These are phyloP conservation scores for Viridothelium virens DNA, from an alignment of 495 filamentous ascomycete species.

Conservation along the genomic window DNA sequence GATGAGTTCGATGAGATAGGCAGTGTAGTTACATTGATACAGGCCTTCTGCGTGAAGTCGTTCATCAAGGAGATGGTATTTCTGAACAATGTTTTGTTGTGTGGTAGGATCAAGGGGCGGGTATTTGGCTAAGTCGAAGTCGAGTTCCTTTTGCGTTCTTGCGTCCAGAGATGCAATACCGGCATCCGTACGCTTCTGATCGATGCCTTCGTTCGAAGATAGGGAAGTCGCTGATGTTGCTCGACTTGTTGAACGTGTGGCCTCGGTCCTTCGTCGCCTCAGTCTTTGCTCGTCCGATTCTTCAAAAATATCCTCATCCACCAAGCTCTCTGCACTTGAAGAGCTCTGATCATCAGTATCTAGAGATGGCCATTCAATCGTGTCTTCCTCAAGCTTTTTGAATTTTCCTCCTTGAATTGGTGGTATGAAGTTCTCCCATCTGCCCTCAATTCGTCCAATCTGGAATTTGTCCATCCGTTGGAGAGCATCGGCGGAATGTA, in stretches of 20 bases:
- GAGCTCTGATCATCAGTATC: slow-evolving; percentile 34
- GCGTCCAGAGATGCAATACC: slow-evolving; percentile 60
- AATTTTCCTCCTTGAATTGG: slow-evolving; percentile 91
- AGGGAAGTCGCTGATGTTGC: slow-evolving; percentile 34
- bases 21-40: slow-evolving; percentile 77
- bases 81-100: slow-evolving; percentile 71
- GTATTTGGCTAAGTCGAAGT: slow-evolving; percentile 71
- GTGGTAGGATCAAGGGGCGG: slow-evolving; percentile 65
- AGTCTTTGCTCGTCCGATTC: slow-evolving; percentile 5
- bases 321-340: slow-evolving; percentile 40
- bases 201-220: slow-evolving; percentile 29
- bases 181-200: background rate
- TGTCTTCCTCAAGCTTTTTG: slow-evolving; percentile 45
- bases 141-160: slow-evolving; percentile 65
- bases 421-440: slow-evolving; percentile 82
- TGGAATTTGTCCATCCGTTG: slow-evolving; percentile 72
- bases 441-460: slow-evolving; percentile 73
- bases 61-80: slow-evolving; percentile 68
- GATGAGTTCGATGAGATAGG: slow-evolving; percentile 65
- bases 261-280: slow-evolving; percentile 1
- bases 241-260: slow-evolving; percentile 9
- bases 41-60: slow-evolving; percentile 66
- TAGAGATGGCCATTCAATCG: background rate
- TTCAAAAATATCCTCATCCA: slow-evolving; percentile 24
- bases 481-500: slow-evolving; percentile 75